These are phyloP conservation scores for Helicocarpus griseus DNA, from an alignment of 2,329 filamentous ascomycete species.

Conservation along the genomic window DNA sequence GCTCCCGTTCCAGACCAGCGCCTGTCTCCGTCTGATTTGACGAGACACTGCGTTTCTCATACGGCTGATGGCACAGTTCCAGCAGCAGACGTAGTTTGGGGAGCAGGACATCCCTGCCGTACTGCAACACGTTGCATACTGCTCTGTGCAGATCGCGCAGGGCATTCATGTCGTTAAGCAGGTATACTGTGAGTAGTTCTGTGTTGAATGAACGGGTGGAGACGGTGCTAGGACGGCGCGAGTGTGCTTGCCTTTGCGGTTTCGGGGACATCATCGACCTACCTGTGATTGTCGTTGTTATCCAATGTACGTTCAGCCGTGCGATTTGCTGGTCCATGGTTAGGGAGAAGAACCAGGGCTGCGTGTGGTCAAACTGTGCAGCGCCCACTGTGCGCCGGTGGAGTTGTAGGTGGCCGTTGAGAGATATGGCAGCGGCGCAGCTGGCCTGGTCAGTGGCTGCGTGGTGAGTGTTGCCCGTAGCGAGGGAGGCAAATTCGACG, in stretches of 20 bases:
- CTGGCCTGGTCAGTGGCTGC: background rate
- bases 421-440: background rate
- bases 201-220: background rate
- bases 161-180: background rate
- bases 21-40: background rate
- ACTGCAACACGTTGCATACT: background rate
- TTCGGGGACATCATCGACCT: background rate
- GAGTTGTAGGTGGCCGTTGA: background rate
- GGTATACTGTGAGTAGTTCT: background rate
- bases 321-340: slow-evolving; percentile 4
- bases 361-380: background rate
- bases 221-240: background rate
- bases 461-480: background rate
- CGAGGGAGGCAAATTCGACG: background rate
- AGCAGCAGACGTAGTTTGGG: background rate
- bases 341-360: background rate
- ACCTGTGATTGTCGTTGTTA: background rate
- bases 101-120: background rate
- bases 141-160: background rate
- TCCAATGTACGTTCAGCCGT: slow-evolving; percentile 3
- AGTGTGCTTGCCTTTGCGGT: background rate
- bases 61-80: background rate
- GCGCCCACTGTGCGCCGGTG: background rate
- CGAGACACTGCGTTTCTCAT: background rate
- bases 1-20: background rate